Conservation (phyloP, 371 early-diverging fungal genomes). For the Mycotypha africana region DNA sequence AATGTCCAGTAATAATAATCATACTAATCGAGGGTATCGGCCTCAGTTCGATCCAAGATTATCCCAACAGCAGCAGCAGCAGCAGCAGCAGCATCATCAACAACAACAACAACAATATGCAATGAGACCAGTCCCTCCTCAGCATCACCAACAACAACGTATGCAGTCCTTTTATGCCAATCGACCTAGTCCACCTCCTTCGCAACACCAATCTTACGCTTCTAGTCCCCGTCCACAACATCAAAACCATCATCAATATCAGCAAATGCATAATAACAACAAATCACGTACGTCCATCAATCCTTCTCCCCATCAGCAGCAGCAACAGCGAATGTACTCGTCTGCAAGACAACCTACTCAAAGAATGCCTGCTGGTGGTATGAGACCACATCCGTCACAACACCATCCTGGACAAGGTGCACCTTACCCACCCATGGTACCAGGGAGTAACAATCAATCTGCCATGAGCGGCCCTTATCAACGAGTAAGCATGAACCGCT, state of each 20-base stretch:
- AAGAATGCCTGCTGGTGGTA: constrained; percentile 1
- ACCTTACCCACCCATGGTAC: constrained; percentile 6
- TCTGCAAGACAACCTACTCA: constrained; percentile 1
- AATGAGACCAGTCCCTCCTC: constrained; percentile 8
- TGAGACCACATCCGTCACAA: too few species aligned
- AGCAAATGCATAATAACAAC: not conserved
- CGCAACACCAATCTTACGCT: constrained; percentile 1
- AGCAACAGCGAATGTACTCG: not conserved
- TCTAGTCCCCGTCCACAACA: not conserved
- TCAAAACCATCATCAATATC: constrained; percentile 1
- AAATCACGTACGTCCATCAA: constrained; percentile 1
- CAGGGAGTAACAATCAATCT: constrained; percentile 2
- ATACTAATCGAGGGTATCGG: not conserved
- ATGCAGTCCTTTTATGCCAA: constrained; percentile 12
- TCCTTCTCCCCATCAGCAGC: not conserved
- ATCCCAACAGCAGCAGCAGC: constrained; percentile 1
- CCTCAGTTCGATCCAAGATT: constrained; percentile 12
- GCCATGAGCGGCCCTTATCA: constrained; percentile 17
- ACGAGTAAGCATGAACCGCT: constrained; percentile 26
- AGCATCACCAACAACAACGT: constrained; percentile 7
- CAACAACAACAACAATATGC: constrained; percentile 5
- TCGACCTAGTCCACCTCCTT: constrained; percentile 11
- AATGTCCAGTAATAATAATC: too few species aligned
- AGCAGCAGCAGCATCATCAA: constrained; percentile 5
- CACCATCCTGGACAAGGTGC: too few species aligned